These are phyloP conservation scores for Yamadazyma songkhlaensis DNA, from an alignment of 1,139 yeast species.

Conservation along the genomic window DNA sequence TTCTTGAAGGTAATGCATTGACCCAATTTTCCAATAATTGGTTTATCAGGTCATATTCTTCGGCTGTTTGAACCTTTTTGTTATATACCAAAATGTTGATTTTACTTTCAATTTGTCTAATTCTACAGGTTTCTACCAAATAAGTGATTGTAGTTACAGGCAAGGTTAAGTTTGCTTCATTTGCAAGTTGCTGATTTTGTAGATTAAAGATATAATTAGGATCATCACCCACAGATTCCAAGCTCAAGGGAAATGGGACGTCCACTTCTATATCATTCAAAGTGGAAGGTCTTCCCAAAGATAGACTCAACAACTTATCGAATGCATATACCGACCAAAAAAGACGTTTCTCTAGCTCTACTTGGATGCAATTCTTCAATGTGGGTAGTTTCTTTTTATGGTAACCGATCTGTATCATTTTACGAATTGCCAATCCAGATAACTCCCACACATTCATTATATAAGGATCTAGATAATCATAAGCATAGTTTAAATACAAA, in stretches of 20 bases:
- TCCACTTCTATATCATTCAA: slow-evolving; percentile 11
- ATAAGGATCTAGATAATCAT: slow-evolving; percentile 11
- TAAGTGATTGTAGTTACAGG: slow-evolving; percentile 18
- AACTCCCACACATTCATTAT: slow-evolving; percentile 16
- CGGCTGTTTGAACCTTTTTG: slow-evolving; percentile 3
- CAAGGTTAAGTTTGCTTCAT: slow-evolving; percentile 9
- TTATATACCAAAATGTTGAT: slow-evolving; percentile 17
- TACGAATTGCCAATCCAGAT: slow-evolving; percentile 14
- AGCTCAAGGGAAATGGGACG: slow-evolving; percentile 12
- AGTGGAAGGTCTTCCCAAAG: slow-evolving; percentile 12
- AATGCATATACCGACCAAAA: slow-evolving; percentile 14
- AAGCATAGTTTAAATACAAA: slow-evolving; percentile 12
- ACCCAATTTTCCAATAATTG: slow-evolving; percentile 11
- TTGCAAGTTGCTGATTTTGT: slow-evolving; percentile 7
- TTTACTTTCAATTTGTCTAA: slow-evolving; percentile 19
- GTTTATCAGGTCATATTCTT: slow-evolving; percentile 8
- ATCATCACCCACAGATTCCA: slow-evolving; percentile 9
- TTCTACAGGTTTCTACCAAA: slow-evolving; percentile 17
- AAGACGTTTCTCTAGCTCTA: slow-evolving; percentile 12
- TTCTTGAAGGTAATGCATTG: slow-evolving; percentile 7
- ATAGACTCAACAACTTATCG: slow-evolving; percentile 7
- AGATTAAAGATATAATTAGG: slow-evolving; percentile 4
- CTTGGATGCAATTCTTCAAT: slow-evolving; percentile 8
- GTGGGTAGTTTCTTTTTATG: slow-evolving; percentile 10
- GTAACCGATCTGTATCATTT: slow-evolving; percentile 12